Conservation (phyloP, 2,329 filamentous ascomycete genomes). For the Colletotrichum sojae region DNA sequence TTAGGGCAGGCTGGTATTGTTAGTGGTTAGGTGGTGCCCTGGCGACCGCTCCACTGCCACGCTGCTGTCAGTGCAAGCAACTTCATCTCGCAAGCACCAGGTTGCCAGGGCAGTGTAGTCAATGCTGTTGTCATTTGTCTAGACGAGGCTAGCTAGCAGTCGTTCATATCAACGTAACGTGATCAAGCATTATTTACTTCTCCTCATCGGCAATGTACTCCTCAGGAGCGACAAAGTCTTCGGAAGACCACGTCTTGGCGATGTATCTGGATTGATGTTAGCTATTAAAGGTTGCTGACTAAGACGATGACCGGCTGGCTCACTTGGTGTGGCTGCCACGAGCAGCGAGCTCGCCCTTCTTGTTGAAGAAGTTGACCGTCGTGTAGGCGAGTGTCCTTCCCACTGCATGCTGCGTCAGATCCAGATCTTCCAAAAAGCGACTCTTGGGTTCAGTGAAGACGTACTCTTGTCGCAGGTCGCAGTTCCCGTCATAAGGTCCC, state of each 20-base stretch:
- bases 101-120: too few relatives aligned
- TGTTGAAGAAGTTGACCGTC: conserved; percentile 70
- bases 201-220: conserved; percentile 52
- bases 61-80: too few relatives aligned
- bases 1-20: too few relatives aligned
- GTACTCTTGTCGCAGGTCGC: conserved; percentile 75
- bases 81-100: too few relatives aligned
- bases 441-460: conserved; percentile 30
- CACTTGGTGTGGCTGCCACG: conserved; percentile 78
- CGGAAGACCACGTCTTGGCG: conserved; percentile 52
- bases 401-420: conserved; percentile 56
- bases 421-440: background rate
- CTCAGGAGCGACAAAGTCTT: conserved; percentile 54
- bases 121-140: too few relatives aligned
- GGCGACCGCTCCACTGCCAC: too few relatives aligned
- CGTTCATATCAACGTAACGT: too few relatives aligned
- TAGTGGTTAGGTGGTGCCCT: too few relatives aligned
- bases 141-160: too few relatives aligned
- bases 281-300: too few relatives aligned
- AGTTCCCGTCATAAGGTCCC: conserved; percentile 68
- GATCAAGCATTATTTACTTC: background rate
- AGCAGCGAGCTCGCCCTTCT: conserved; percentile 71
- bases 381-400: conserved; percentile 76
- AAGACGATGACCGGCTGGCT: conserved; percentile 41
- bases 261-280: conserved; percentile 55